Base-by-base conservation (phyloP, 352 stramenopile species). In the Bremia lactucae region DNA sequence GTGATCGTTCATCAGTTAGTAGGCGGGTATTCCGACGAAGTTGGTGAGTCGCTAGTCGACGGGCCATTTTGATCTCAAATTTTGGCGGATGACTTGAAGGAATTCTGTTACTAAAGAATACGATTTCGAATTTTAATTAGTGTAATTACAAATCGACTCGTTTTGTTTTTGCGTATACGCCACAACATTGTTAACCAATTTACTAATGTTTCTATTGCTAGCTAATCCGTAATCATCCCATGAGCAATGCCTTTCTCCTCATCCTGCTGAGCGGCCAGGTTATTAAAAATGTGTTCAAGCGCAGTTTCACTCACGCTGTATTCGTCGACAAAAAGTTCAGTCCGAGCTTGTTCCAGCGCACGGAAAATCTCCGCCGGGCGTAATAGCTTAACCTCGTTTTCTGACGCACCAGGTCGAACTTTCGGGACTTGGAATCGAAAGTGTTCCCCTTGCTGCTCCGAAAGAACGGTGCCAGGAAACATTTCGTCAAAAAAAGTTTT, bases 221-320 rank as follows among this genome's bases (percentile, higher is more conserved):
- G n/a, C n/a, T n/a, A n/a, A n/a, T 36, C 16, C 9, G 51, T 21
- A n/a, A 50, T 37, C 53, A 62, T 54, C 3, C 53, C 53, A 19
- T 62, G 53, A 2, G 53, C 53, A 6, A 62, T 38, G 13, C 49
- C 49, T 31, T 59, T 59, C 48, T 72, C 62, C 34, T 72, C 55
- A n/a, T 87, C 72, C 44, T 93, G 80, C 39, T 88, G 62, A 0
- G 63, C 62, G 0, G 85, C 86, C 55, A 95, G 88, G 36, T 67
- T 65, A 59, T 95, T 95, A 67, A 96, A 96, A 57, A 96, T 89
- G 36, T 89, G 70, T 61, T 96, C 86, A 18, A 96, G 60, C 13
- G 82, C 87, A n/a, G 78, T 89, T 53, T 96, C 75, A 25, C 72
- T 86, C 42, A 96, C 65, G 33, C 66, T 83, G 53, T 95, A 96